A percentile compares a stretch with the other conserved stretches of the same genome.
Conservation (phyloP, 805 yeast genomes). For the Candida nanaspora region DNA sequence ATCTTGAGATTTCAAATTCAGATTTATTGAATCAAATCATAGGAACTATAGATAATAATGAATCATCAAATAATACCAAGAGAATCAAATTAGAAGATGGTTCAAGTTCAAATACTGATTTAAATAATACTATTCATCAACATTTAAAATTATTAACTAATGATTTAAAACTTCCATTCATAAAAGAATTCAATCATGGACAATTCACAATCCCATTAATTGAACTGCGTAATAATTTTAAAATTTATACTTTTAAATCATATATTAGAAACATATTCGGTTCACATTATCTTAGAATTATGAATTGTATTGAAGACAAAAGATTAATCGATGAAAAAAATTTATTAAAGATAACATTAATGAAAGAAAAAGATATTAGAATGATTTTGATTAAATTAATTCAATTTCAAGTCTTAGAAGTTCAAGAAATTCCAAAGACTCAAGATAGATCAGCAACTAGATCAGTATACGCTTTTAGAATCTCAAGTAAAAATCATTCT, state of each 20-base stretch:
- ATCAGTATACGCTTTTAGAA: slow-evolving; percentile 73
- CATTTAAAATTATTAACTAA: slow-evolving; percentile 66
- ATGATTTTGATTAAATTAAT: slow-evolving; percentile 61
- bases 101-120: background rate
- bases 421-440: slow-evolving; percentile 91
- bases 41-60: background rate
- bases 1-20: background rate
- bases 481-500: slow-evolving; percentile 32
- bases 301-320: slow-evolving; percentile 67
- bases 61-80: background rate
- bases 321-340: slow-evolving; percentile 80
- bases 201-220: slow-evolving; percentile 57
- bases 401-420: slow-evolving; percentile 65
- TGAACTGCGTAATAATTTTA: slow-evolving; percentile 37
- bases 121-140: slow-evolving; percentile 16
- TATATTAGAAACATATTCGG: slow-evolving; percentile 58
- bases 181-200: slow-evolving; percentile 47
- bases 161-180: slow-evolving; percentile 46
- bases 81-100: slow-evolving; percentile 1
- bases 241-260: slow-evolving; percentile 47
- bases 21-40: background rate
- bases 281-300: slow-evolving; percentile 57
- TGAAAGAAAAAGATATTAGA: slow-evolving; percentile 73
- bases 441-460: slow-evolving; percentile 88
- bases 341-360: slow-evolving; percentile 64